phyloP scores from a whole-genome alignment of 768 basidiomycete species.

The Boletus barrowsii region DNA sequence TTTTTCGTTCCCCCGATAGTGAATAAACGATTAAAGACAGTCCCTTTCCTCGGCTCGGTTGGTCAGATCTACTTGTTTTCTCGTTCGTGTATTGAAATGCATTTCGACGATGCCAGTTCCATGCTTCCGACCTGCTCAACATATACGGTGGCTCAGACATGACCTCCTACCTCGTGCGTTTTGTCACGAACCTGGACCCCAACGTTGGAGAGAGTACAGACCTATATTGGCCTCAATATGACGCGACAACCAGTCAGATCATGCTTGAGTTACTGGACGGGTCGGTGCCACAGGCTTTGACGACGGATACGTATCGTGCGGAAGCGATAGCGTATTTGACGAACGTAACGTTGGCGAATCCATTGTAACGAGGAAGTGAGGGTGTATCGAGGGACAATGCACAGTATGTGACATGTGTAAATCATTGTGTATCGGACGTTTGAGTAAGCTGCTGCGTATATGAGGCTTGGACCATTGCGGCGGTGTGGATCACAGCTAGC shows the following conservation, averaged over 20 bases:
- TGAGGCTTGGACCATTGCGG: too few species aligned
- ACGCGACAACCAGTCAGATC: slow-evolving; percentile 26
- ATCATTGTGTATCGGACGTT: too few species aligned
- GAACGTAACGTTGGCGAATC: background rate
- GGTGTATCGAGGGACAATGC: too few species aligned
- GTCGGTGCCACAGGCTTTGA: slow-evolving; percentile 32
- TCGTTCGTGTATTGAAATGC: too few species aligned
- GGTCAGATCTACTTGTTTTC: background rate
- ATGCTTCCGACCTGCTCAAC: slow-evolving; percentile 38
- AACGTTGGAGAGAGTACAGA: slow-evolving; percentile 33
- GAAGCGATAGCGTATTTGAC: slow-evolving; percentile 37
- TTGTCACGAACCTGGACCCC: slow-evolving; percentile 30
- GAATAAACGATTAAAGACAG: slow-evolving; percentile 43
- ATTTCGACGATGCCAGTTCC: background rate
- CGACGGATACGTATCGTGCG: slow-evolving; percentile 42
- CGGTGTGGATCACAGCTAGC: too few species aligned
- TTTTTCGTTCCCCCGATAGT: slow-evolving; percentile 28
- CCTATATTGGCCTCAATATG: slow-evolving; percentile 45
- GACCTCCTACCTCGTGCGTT: slow-evolving; percentile 33
- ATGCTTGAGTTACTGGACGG: slow-evolving; percentile 42
- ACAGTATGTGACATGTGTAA: too few species aligned
- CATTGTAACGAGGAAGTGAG: too few species aligned
- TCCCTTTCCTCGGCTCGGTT: slow-evolving; percentile 20
- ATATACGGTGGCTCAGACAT: slow-evolving; percentile 44
- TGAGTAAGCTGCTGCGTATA: too few species aligned